Base-by-base conservation (phyloP, 169 alveolate genomes). In the Plasmodium sp. region DNA sequence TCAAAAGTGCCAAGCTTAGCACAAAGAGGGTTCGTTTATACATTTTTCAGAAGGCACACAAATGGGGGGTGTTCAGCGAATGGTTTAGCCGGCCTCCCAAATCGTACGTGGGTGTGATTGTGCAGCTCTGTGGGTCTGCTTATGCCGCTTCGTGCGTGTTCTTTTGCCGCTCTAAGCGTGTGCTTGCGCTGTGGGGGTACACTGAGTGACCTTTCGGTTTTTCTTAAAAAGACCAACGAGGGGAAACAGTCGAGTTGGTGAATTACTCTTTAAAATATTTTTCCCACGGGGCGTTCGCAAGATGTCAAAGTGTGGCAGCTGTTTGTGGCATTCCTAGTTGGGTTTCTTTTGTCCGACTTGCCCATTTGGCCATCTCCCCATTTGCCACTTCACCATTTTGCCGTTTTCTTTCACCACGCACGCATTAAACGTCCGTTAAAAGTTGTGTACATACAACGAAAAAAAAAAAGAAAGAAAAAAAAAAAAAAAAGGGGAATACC, bases 391-490 rank as follows among this genome's bases (percentile, higher is more conserved):
- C 33, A 5, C 72, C 31, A 18, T 80, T 45, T 81, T 81, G 14
- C 41, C 41, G 3, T 81, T 41, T 45, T 58, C 73, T 56, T 83
- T 83, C 45, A 83, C n/a, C 34, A 16, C 72, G 43, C 33, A 18
- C 7, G 18, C 12, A 7, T 9, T 9, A 54, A 18, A 3, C 31
- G 67, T 16, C 33, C 14, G 45, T 83, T 27, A 12, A 43, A 83
- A 54, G 79, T 51, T 83, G 81, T 83, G 92, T 83, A 83, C 81
- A 83, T 83, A 83, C 92, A 83, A 39, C 71, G 62, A 45, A 22
- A 81, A 81, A 16, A 79, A 36, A 33, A 79, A 36, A 79, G 36
- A 0, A 51, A 45, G 34, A 81, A 45, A 45, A 45, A 81, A 16
- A 39, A 45, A 71, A 71, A 72, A 10, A 72, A 72, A 71, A 71